phyloP scores from a whole-genome alignment of 2,329 filamentous ascomycete genomes.

The Thielaviopsis cerberus region DNA sequence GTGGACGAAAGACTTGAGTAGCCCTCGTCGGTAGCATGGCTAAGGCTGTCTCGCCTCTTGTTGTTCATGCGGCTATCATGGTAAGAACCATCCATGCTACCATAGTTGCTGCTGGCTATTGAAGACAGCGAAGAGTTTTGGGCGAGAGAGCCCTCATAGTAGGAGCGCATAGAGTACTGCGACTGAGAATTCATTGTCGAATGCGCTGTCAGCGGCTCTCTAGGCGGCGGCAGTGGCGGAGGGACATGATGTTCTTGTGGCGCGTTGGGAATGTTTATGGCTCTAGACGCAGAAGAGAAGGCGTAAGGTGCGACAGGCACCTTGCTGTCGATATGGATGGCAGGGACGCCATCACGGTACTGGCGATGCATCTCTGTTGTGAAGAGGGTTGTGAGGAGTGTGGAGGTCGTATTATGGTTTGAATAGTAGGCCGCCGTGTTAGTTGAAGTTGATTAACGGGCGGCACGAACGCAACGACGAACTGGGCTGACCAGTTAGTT shows the following conservation, averaged over 20 bases:
- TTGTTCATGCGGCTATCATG: slow-evolving; percentile 13
- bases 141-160: slow-evolving; percentile 1
- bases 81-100: slow-evolving; percentile 23
- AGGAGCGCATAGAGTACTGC: slow-evolving; percentile 1
- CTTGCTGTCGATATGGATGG: slow-evolving; percentile 11
- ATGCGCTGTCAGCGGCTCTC: slow-evolving; percentile 8
- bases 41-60: slow-evolving; percentile 9
- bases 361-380: slow-evolving; percentile 9
- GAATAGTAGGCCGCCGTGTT: neutral
- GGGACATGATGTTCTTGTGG: slow-evolving; percentile 9
- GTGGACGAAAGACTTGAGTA: slow-evolving; percentile 26
- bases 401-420: neutral
- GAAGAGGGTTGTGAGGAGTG: neutral
- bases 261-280: slow-evolving; percentile 12
- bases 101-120: slow-evolving; percentile 20
- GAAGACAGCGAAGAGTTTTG: slow-evolving; percentile 10
- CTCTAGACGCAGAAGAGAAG: slow-evolving; percentile 4
- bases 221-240: slow-evolving; percentile 12
- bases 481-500: neutral
- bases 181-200: neutral
- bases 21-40: slow-evolving; percentile 22
- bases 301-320: slow-evolving; percentile 1
- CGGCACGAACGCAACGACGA: neutral
- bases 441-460: neutral
- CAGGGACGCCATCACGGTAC: slow-evolving; percentile 11